Evolutionary conservation across 2,329 filamentous ascomycete genomes (phyloP).

Genomic region (Alternaria triticimaculans): DNA sequence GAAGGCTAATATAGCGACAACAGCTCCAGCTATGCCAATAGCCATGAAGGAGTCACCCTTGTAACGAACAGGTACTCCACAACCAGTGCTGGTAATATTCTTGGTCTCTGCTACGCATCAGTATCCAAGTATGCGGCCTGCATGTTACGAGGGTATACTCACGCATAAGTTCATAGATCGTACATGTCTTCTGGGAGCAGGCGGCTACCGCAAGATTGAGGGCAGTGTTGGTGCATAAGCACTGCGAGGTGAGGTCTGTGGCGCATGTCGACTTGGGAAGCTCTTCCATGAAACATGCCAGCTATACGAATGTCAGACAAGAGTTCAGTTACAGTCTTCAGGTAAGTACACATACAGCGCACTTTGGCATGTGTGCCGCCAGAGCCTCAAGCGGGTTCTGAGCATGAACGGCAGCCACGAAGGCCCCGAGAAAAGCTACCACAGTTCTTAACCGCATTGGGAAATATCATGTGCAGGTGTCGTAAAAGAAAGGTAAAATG

Average conservation of each 20-base stretch:
- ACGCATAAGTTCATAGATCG: constrained; percentile 46
- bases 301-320: constrained; percentile 16
- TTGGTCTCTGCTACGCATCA: constrained; percentile 39
- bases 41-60: constrained; percentile 37
- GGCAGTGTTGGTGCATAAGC: constrained; percentile 48
- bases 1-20: constrained; percentile 42
- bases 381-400: constrained; percentile 18
- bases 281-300: constrained; percentile 25
- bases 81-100: constrained; percentile 48
- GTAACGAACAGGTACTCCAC: constrained; percentile 46
- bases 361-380: constrained; percentile 21
- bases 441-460: constrained; percentile 13
- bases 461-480: background rate
- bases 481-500: background rate
- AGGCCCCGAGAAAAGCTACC: constrained; percentile 7
- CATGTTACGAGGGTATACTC: background rate
- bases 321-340: background rate
- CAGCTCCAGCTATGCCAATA: constrained; percentile 37
- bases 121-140: background rate
- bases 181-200: constrained; percentile 47
- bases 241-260: constrained; percentile 45
- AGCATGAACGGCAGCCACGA: constrained; percentile 13
- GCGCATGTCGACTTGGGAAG: constrained; percentile 47
- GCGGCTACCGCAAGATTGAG: constrained; percentile 41
- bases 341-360: constrained; percentile 19